Base-by-base conservation (phyloP, 352 stramenopile species). In the Phytophthora citricola region DNA sequence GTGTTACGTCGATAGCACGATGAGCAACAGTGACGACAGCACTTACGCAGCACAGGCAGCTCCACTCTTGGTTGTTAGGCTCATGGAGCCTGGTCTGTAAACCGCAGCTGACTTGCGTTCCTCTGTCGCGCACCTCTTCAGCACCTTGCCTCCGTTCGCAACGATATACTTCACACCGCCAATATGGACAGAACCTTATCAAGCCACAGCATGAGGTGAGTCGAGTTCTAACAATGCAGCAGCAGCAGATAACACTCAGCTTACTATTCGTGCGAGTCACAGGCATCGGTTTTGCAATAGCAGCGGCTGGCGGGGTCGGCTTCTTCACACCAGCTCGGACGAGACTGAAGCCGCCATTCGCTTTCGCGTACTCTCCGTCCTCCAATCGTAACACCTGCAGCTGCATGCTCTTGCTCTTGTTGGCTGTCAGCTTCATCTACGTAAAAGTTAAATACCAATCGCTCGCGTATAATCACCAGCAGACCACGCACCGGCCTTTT, bases 311-410 rank as follows among this genome's bases (percentile, higher is more conserved):
- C 22, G 22, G n/a, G 11, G 34, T 44, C 2, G 63, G 52, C 53
- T 78, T 83, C 55, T 82, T 85, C 12, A 84, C 70, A 26, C 75
- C 82, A 1, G 82, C 74, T 4, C 85, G 81, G 10, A 92, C 69
- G 52, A 94, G 81, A 63, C 78, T 88, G 54, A 91, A 92, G 15
- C 85, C 85, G 48, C 81, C 83, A 40, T 85, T 87, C 0, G 73
- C 80, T 54, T 91, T 94, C n/a, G 78, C 59, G 60, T 92, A 94
- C 62, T 89, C 80, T 15, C 85, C 82, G 31, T 90, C 85, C 48
- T 91, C 80, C 11, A 93, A 50, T 12, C 70, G 70, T 5, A 92
- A 60, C 51, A 89, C 56, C 53, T 81, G 78, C 36, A 82, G 52
- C 63, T 89, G 79, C 69, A 78, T 86, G 38, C 75, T 72, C 44